phyloP scores from a whole-genome alignment of 2,329 filamentous ascomycete species.

The Neobulgaria alba region DNA sequence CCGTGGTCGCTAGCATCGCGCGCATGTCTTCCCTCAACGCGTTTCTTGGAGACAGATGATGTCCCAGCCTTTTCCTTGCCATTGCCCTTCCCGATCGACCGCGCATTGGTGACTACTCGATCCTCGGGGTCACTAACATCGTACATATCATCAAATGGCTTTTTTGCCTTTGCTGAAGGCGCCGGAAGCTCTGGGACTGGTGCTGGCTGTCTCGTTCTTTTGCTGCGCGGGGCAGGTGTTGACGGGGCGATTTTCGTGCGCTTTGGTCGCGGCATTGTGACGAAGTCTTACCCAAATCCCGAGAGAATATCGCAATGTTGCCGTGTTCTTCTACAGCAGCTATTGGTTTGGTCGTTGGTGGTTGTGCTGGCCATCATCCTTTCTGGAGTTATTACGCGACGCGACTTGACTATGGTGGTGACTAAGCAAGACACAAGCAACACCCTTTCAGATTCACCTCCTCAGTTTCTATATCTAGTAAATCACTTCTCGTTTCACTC shows the following conservation, averaged over 20 bases:
- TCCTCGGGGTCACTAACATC: slow-evolving; percentile 27
- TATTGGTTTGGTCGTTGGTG: too few species aligned
- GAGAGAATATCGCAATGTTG: too few species aligned
- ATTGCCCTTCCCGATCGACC: slow-evolving; percentile 12
- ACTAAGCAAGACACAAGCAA: too few species aligned
- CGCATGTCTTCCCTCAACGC: not conserved
- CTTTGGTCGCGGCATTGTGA: slow-evolving; percentile 29
- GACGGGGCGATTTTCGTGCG: slow-evolving; percentile 28
- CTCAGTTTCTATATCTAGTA: too few species aligned
- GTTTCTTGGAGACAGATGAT: not conserved
- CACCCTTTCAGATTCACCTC: too few species aligned
- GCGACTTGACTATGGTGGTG: too few species aligned
- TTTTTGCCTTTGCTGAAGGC: slow-evolving; percentile 7
- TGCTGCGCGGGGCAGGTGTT: slow-evolving; percentile 17
- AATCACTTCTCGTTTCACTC: too few species aligned
- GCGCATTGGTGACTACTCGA: slow-evolving; percentile 8
- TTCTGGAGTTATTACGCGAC: too few species aligned
- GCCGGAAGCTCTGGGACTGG: slow-evolving; percentile 2
- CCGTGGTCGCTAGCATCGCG: slow-evolving; percentile 1
- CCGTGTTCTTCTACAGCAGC: too few species aligned
- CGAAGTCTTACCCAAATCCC: too few species aligned
- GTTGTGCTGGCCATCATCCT: too few species aligned
- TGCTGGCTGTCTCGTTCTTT: slow-evolving; percentile 10
- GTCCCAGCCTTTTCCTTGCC: slow-evolving; percentile 14
- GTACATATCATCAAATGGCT: slow-evolving; percentile 23